phyloP scores from a whole-genome alignment of 2,329 filamentous ascomycete species.

The Cercospora sojina region DNA sequence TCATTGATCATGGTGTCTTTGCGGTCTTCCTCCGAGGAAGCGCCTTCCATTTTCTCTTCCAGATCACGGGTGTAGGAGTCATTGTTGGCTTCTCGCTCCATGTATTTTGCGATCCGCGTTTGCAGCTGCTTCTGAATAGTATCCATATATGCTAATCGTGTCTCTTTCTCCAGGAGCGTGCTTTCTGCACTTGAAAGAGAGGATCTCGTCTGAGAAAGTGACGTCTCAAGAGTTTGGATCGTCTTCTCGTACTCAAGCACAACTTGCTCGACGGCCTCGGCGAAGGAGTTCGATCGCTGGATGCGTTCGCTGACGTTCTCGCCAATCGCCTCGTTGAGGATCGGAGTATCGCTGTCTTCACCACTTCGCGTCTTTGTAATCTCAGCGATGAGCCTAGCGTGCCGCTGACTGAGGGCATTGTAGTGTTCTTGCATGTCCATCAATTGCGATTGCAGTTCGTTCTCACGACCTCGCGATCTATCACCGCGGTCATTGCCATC shows the following conservation, averaged over 20 bases:
- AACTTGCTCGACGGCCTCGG: conserved; percentile 91
- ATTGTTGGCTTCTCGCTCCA: conserved; percentile 87
- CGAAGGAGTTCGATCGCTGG: conserved; percentile 93
- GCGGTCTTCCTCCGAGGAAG: conserved; percentile 88
- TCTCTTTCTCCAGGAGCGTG: conserved; percentile 84
- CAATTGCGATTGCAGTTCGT: conserved; percentile 89
- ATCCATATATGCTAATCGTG: conserved; percentile 87
- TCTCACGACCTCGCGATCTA: conserved; percentile 61
- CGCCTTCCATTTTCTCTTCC: conserved; percentile 84
- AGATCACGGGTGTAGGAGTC: conserved; percentile 91
- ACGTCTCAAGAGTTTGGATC: conserved; percentile 88
- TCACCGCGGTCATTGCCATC: conserved; percentile 67
- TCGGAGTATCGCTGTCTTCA: conserved; percentile 55
- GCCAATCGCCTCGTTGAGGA: conserved; percentile 62
- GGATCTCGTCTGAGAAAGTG: conserved; percentile 80
- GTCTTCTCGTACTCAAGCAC: conserved; percentile 98
- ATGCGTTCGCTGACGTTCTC: conserved; percentile 82
- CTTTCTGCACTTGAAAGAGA: conserved; percentile 84
- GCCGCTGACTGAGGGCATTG: conserved; percentile 81
- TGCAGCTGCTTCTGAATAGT: conserved; percentile 90
- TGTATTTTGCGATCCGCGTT: conserved; percentile 82
- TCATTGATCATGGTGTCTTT: conserved; percentile 82
- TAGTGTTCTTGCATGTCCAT: conserved; percentile 95
- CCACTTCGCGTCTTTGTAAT: conserved; percentile 81
- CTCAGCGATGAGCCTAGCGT: conserved; percentile 93